Conservation (phyloP, 2,329 filamentous ascomycete species). For the Cladosporium sp. region DNA sequence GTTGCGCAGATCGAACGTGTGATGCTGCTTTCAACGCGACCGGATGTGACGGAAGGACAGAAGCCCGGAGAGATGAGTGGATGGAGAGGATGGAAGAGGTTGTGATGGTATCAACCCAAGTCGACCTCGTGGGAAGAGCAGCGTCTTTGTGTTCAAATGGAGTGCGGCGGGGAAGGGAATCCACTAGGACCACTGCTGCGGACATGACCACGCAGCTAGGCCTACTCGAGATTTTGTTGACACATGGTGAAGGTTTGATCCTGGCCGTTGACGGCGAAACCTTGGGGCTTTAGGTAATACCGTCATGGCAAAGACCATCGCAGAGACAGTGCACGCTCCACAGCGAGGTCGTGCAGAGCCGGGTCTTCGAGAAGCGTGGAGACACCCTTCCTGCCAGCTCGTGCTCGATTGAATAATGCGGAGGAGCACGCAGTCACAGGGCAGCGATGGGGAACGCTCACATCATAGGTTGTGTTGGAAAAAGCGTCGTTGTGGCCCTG, state of each 20-base stretch:
- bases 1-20: background rate
- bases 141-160: conserved; percentile 11
- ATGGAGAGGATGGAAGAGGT: background rate
- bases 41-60: background rate
- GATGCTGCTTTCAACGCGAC: background rate
- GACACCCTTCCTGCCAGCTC: background rate
- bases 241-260: conserved; percentile 15
- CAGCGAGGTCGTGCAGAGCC: background rate
- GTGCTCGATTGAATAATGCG: conserved; percentile 7
- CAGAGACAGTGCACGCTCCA: conserved; percentile 16
- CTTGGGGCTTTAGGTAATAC: conserved; percentile 19
- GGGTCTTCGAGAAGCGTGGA: conserved; percentile 16
- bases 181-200: background rate
- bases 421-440: conserved; percentile 1
- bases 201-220: conserved; percentile 14
- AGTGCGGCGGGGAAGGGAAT: conserved; percentile 19
- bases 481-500: background rate
- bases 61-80: background rate
- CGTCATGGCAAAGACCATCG: conserved; percentile 12
- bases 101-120: background rate
- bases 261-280: conserved; percentile 16
- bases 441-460: background rate
- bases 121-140: background rate
- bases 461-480: conserved; percentile 1
- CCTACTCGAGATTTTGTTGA: conserved; percentile 18